Evolutionary conservation across 768 basidiomycete species (phyloP).

Genomic region (Mycena metata): DNA sequence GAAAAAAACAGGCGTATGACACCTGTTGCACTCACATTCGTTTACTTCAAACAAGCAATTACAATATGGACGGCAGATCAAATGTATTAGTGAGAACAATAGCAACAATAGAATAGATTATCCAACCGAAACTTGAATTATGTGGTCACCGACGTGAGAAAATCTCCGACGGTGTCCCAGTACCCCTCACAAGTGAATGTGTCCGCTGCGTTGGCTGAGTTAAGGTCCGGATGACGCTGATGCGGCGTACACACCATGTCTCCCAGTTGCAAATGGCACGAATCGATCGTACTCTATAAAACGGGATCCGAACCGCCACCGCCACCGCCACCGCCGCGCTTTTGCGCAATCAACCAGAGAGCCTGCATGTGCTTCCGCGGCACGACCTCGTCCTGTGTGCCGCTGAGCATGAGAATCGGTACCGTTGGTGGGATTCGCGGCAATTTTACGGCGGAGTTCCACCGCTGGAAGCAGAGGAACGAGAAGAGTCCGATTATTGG

Average conservation of each 20-base stretch:
- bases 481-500: slow-evolving; percentile 59
- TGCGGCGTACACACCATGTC: slow-evolving; percentile 6
- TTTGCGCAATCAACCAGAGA: slow-evolving; percentile 58
- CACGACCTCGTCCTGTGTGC: slow-evolving; percentile 67
- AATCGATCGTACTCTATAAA: slow-evolving; percentile 28
- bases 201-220: not conserved
- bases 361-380: slow-evolving; percentile 67
- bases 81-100: no score
- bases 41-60: no score
- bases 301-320: not conserved
- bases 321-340: no score
- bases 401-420: slow-evolving; percentile 76
- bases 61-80: no score
- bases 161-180: slow-evolving; percentile 50
- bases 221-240: no score
- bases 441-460: slow-evolving; percentile 65
- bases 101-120: no score
- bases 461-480: slow-evolving; percentile 75
- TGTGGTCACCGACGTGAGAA: slow-evolving; percentile 39
- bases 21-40: no score
- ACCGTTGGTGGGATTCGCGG: slow-evolving; percentile 57
- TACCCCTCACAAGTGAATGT: slow-evolving; percentile 44
- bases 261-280: slow-evolving; percentile 11
- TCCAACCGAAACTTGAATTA: no score
- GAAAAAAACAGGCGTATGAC: not conserved